Conservation (phyloP, 2,329 filamentous ascomycete species). For the Knufia fluminis region DNA sequence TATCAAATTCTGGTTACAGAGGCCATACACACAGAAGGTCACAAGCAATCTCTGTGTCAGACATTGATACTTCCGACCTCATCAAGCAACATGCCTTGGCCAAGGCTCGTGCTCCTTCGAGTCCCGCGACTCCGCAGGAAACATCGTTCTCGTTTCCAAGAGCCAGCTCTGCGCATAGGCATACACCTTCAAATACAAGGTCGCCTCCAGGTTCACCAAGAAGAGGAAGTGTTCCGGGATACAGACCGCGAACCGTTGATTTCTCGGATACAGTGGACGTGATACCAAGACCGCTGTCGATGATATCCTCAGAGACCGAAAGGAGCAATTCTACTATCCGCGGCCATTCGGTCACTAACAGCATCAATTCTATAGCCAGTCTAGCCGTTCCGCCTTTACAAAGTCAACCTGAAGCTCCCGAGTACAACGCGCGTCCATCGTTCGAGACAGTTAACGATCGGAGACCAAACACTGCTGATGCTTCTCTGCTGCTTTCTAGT, state of each 20-base stretch:
- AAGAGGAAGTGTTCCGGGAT: conserved; percentile 28
- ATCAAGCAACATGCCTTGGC: conserved; percentile 51
- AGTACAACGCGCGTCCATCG: not conserved
- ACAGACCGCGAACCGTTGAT: conserved; percentile 53
- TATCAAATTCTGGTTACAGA: conserved; percentile 48
- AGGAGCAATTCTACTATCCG: conserved; percentile 62
- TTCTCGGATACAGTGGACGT: conserved; percentile 80
- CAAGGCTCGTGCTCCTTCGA: conserved; percentile 50
- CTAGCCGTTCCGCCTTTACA: conserved; percentile 37
- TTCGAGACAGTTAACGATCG: conserved; percentile 20
- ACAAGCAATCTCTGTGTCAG: conserved; percentile 70
- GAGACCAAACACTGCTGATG: conserved; percentile 38
- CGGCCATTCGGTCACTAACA: conserved; percentile 65
- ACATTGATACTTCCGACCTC: conserved; percentile 54
- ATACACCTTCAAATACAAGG: conserved; percentile 11
- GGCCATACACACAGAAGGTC: conserved; percentile 76
- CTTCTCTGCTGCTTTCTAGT: conserved; percentile 21
- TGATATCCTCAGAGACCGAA: conserved; percentile 75
- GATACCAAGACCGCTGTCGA: conserved; percentile 70
- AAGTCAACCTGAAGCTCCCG: not conserved
- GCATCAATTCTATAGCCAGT: conserved; percentile 65
- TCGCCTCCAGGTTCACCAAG: conserved; percentile 19
- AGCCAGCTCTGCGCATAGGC: conserved; percentile 4
- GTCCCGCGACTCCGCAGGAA: conserved; percentile 30
- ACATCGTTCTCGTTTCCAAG: not conserved